Base-by-base conservation (phyloP, 768 basidiomycete genomes). In the Guyanaporus albipodus region DNA sequence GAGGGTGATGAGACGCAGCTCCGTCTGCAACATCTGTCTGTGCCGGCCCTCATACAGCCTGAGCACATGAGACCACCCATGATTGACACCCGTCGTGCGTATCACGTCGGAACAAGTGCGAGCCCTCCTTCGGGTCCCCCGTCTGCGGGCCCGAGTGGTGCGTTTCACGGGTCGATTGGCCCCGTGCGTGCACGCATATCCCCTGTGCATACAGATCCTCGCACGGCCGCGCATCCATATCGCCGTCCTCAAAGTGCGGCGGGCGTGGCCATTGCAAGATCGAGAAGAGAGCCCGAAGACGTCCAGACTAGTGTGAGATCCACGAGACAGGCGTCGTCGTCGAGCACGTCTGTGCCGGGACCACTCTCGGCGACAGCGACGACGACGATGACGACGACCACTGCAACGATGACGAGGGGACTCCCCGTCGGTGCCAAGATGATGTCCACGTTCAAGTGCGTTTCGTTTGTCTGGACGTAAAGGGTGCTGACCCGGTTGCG, bases 61-160 rank as follows among this genome's bases (percentile, higher is more conserved):
- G 53, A 62, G 55, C 58, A 64, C 53, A 56, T 68, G 64, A 66
- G 66, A 62, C 64, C 49, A 56, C 67, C 44, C 58, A 62, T 53
- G 64, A 61, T 68, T 53, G 67, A 67, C 50, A 66, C 64, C 51
- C 49, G n/a, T 42, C 53, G 53, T 44, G 58, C 24, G 37, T 64
- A 62, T 52, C 58, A 56, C 43, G 49, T 54, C 29, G 55, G 59
- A 49, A 46, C 59, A 15, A 65, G 66, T 45, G 53, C 53, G 21
- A 66, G 64, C 33, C 61, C 66, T 19, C 22, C 64, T 8, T 68
- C 67, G 31, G 64, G 61, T 29, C 53, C 66, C n/a, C 38, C 64
- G 0, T 67, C 64, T 29, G 66, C 66, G 8, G 53, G 56, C 4
- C 57, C 54, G 21, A 48, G 53, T 31, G 32, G 36, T 15, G 38